These are phyloP conservation scores for Dictyostelium discoideum DNA, from an alignment of 78 protist genomes.

Conservation along the genomic window dicty_2.7 NC_007088.5:3987001-3987500, in stretches of 20 bases:
- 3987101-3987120: too few relatives aligned
- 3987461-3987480: too few relatives aligned
- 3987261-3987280: background rate
- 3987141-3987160: too few relatives aligned
- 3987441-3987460: too few relatives aligned
- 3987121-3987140: too few relatives aligned
- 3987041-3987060: background rate
- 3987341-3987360: background rate
- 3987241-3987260: background rate
- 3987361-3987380: background rate
- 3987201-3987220: background rate
- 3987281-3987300: slow-evolving; percentile 6
- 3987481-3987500: too few relatives aligned
- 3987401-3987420: too few relatives aligned
- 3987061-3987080: background rate
- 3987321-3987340: slow-evolving; percentile 8
- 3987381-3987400: background rate
- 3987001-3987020: background rate
- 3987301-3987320: background rate
- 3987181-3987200: background rate
- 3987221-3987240: background rate
- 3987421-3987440: too few relatives aligned
- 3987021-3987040: background rate
- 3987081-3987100: background rate
- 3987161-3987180: too few relatives aligned